These are phyloP conservation scores for Ambrosiella beaveri DNA, from an alignment of 2,329 filamentous ascomycete species.

Conservation along the genomic window DNA sequence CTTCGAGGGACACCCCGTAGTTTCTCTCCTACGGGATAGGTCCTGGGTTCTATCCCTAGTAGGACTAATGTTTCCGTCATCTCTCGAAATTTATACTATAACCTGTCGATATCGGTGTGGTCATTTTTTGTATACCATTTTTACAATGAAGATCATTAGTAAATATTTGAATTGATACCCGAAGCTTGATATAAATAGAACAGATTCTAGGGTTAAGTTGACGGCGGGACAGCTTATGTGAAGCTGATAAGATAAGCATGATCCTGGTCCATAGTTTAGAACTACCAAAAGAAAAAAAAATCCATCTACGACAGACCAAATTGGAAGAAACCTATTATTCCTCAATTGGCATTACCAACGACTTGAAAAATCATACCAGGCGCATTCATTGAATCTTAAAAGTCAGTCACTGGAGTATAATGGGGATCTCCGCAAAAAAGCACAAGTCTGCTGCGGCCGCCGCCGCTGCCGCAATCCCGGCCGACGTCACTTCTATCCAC, in stretches of 20 bases:
- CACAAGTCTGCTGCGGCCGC: constrained; percentile 25
- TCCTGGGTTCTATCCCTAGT: constrained; percentile 16
- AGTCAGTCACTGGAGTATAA: constrained; percentile 14
- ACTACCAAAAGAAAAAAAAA: constrained; percentile 7
- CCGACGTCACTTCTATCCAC: constrained; percentile 37
- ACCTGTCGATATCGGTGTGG: neutral
- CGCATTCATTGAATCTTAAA: neutral
- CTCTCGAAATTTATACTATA: neutral
- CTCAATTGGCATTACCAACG: neutral
- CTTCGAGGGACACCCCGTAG: too few species aligned
- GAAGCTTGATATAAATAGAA: neutral
- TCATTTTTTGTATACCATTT: neutral
- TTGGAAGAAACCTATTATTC: neutral
- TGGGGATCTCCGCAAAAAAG: constrained; percentile 30
- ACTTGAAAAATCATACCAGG: neutral
- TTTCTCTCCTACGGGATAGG: constrained; percentile 11
- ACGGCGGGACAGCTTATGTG: neutral
- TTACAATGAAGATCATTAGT: neutral
- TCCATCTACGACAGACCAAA: neutral
- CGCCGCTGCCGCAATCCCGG: constrained; percentile 8
- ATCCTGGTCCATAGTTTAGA: neutral
- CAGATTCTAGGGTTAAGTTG: neutral
- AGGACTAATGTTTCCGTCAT: constrained; percentile 7
- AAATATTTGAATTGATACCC: neutral
- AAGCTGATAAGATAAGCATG: constrained; percentile 11